Evolutionary conservation across 1,139 yeast genomes (phyloP), one percentile per base, ranked within the genome.

Genomic region (Scheffersomyces stambukii): DNA sequence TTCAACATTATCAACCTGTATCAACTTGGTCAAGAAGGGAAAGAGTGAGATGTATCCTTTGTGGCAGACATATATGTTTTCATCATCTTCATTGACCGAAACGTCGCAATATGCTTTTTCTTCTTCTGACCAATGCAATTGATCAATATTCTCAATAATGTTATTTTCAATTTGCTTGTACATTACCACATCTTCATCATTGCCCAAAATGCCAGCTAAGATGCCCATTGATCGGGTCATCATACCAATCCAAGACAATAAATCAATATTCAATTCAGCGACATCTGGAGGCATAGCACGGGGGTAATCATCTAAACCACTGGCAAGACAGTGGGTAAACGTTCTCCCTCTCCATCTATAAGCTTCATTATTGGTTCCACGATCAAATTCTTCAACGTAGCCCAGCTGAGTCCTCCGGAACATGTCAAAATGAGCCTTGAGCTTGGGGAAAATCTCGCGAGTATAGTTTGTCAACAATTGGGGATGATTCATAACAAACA

Each of bases 341-440:
- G 96, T 85, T 40, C 97, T 73, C 3, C 97, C 98, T 38, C 89
- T 73, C 99, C 99, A 91, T 48, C 96, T 69, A 53, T 83, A 91
- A 0, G 79, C 84, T 48, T 83, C 93, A n/a, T 30, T 31, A 27
- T 66, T 69, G 19, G 40, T 35, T 7, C 72, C 68, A 38, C 95
- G 72, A 20, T 73, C 86, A 55, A 80, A 84, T 33, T 81, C 89
- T n/a, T 72, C 77, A 10, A 76, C 50, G 37, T 71, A 77, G 2
- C 96, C 97, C 28, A 58, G 61, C 52, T 93, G 99, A 1, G 96
- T 81, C 22, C 63, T 58, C 40, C 94, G 71, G 57, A 88, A 88
- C 91, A 94, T 82, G 32, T 84, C 78, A 52, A 79, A 89, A 51
- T 93, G 97, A 12, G 64, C 60, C 44, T 80, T 73, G 28, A 91